Base-by-base conservation (phyloP, 164 flowering plant species). In the Magnolia kwangsiensis region DNA sequence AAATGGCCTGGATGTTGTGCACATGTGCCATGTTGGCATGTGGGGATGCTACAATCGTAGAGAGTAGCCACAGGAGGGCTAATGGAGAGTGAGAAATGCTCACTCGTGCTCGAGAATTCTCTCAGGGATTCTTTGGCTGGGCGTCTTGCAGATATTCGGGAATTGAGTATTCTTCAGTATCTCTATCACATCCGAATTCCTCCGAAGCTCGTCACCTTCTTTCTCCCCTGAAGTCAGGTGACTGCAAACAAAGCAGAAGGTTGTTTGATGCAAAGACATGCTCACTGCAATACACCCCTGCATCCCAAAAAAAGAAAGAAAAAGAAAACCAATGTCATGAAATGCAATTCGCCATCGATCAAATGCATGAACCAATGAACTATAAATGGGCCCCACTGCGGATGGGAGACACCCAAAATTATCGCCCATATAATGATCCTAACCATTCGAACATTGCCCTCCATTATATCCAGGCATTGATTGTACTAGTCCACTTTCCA, bases 201-300 rank as follows among this genome's bases (percentile, higher is more conserved):
- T 87, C 75, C 92, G 74, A 24, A 88, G 86, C 82, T 92, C 96
- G 74, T 93, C 96, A 0, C 98, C 98, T 80, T 92, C 96, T 82
- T 86, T 90, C 85, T 93, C 94, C 11, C 98, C 98, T 0, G 98
- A 92, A 4, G 98, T 92, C 81, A 93, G 83, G 79, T 93, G 98
- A 77, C 95, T 89, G 87, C 96, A 90, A 18, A 93, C 75, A 64
- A 93, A 92, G 80, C 98, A 93, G 76, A 93, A 87, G 86, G 87
- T 93, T 66, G 98, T 93, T 76, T 81, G 87, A 74, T 87, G 81
- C 72, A 93, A 78, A 58, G 86, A 74, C 90, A 93, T 83, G 84
- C 98, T 92, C 68, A 92, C 89, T 3, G 98, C 84, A 16, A 93
- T 93, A 64, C 96, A 93, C 2, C 98, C 98, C 98, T 93, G 90